These are phyloP conservation scores for Austroboletus niveus DNA, from an alignment of 1,284 basidiomycete species.

Conservation along the genomic window DNA sequence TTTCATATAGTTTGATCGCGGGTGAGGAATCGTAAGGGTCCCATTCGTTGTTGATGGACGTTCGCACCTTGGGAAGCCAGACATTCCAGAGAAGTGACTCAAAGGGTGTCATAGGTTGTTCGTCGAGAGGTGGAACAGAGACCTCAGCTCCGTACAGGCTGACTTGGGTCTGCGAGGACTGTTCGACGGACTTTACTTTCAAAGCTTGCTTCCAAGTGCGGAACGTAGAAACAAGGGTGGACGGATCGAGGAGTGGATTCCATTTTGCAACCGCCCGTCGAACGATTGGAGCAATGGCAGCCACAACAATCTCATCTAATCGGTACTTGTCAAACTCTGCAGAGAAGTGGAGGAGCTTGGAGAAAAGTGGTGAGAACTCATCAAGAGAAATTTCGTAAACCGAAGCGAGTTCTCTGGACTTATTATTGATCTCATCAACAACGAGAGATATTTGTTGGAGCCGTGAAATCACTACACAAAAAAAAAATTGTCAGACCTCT, in stretches of 20 bases:
- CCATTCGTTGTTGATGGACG: conserved; percentile 93
- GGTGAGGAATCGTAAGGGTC: conserved; percentile 68
- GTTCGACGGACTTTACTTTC: conserved; percentile 49
- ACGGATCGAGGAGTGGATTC: conserved; percentile 72
- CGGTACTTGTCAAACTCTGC: conserved; percentile 78
- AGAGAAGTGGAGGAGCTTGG: conserved; percentile 70
- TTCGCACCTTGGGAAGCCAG: conserved; percentile 94
- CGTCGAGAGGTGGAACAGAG: conserved; percentile 34
- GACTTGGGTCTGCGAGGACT: conserved; percentile 44
- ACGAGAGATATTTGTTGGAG: conserved; percentile 75
- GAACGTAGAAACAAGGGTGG: conserved; percentile 61
- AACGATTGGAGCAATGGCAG: conserved; percentile 80
- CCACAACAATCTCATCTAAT: conserved; percentile 91
- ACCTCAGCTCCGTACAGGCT: conserved; percentile 56
- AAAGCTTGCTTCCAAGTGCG: conserved; percentile 68
- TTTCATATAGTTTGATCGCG: conserved; percentile 82
- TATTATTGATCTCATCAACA: conserved; percentile 63
- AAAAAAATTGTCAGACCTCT: conserved; percentile 15
- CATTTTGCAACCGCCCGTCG: conserved; percentile 66
- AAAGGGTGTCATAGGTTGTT: conserved; percentile 87
- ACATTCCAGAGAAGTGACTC: conserved; percentile 92
- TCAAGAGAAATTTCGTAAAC: conserved; percentile 69
- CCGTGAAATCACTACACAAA: conserved; percentile 63
- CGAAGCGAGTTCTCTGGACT: conserved; percentile 61
- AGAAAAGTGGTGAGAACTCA: conserved; percentile 68